Conservation (phyloP, 2,329 filamentous ascomycete species). For the Xylaria sp. region DNA sequence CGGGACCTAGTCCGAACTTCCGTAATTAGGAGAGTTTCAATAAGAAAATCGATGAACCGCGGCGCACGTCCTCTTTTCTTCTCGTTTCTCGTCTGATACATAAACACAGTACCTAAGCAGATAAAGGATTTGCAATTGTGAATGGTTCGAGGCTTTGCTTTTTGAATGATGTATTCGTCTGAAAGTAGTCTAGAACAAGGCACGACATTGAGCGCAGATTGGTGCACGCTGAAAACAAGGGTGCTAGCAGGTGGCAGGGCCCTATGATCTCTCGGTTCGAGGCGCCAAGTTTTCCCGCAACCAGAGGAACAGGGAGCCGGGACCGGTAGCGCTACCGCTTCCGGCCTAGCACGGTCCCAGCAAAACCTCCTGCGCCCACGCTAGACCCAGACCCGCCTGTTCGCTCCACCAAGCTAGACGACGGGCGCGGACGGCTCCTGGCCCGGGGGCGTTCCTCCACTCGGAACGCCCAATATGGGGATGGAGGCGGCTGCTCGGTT, state of each 20-base stretch:
- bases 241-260: too few relatives aligned
- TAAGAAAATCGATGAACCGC: neutral
- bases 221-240: too few relatives aligned
- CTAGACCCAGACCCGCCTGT: neutral
- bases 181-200: too few relatives aligned
- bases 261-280: too few relatives aligned
- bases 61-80: neutral
- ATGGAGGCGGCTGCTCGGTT: too few relatives aligned
- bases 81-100: too few relatives aligned
- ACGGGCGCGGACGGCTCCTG: constrained; percentile 12
- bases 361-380: neutral
- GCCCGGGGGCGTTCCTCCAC: neutral
- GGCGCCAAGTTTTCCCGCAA: constrained; percentile 4
- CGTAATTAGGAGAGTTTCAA: constrained; percentile 15
- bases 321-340: neutral
- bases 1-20: constrained; percentile 14
- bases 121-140: too few relatives aligned
- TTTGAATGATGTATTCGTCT: too few relatives aligned
- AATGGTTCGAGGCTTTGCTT: too few relatives aligned
- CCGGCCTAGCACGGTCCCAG: constrained; percentile 4
- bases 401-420: neutral
- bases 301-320: neutral
- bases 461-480: too few relatives aligned
- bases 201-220: too few relatives aligned
- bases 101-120: too few relatives aligned